Evolutionary conservation across 495 filamentous ascomycete species (phyloP), one percentile per base, ranked within the genome.

Genomic region (Hypoxylon lienhwacheense): DNA sequence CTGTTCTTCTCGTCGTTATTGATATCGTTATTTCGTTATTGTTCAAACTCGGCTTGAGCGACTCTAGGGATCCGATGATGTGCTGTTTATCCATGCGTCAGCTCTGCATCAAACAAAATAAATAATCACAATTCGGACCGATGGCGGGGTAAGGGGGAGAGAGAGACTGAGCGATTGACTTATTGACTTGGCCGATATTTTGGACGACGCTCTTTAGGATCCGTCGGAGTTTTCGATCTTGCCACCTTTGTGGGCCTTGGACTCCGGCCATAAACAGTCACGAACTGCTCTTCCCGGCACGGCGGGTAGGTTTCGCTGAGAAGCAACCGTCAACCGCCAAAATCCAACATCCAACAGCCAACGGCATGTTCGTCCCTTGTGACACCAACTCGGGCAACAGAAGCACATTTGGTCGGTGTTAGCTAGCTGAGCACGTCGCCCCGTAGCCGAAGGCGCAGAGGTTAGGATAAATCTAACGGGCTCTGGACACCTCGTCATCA

Each of bases 91-190:
- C 28, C 17, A 43, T 35, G 36, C 42, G 52, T 53, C 52, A 61
- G 47, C 47, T 56, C 33, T 40, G 58, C 42, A 61, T 47, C 47
- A 48, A 42, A 47, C 22, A 52, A 35, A 42, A 47, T 19, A 52
- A 35, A 55, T 32, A 40, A 55, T 43, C 28, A 12, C 28, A 52
- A 40, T 52, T 43, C 28, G 12, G 21, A 52, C 48, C 44, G 42
- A 55, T 46, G 48, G 58, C 43, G 58, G 58, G 58, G 58, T 56
- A 61, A 26, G 36, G 7, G 37, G 34, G 25, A 35, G 16, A n/a
- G n/a, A n/a, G n/a, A n/a, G n/a, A n/a, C n/a, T n/a, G n/a, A n/a
- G n/a, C n/a, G 26, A 26, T 16, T 40, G 15, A 24, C 29, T 47
- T 4, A 32, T 33, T 31, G 28, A 31, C 55, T 33, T 44, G 34